These are phyloP conservation scores for Candida silvicultrix DNA, from an alignment of 805 yeast genomes.

Conservation along the genomic window DNA sequence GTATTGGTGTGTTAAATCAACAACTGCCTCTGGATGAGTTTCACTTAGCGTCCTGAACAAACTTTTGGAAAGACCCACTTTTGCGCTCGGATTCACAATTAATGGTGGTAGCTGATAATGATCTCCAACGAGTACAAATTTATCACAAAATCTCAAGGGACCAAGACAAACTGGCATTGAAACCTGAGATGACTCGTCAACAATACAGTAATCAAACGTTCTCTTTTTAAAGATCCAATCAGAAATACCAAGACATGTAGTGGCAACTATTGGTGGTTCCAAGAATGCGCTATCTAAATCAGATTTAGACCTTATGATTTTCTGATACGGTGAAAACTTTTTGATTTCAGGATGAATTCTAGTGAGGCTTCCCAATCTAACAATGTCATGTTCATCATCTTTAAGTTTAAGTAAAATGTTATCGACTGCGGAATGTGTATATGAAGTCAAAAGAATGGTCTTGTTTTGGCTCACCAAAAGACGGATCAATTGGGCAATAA, in stretches of 20 bases:
- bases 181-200: slow-evolving; percentile 96
- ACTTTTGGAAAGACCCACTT: slow-evolving; percentile 56
- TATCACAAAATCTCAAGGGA: slow-evolving; percentile 71
- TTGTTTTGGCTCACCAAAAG: slow-evolving; percentile 54
- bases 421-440: slow-evolving; percentile 95
- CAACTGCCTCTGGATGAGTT: slow-evolving; percentile 66
- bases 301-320: slow-evolving; percentile 31
- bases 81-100: slow-evolving; percentile 64
- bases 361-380: slow-evolving; percentile 60
- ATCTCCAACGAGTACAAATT: slow-evolving; percentile 92
- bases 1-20: slow-evolving; percentile 75
- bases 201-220: slow-evolving; percentile 83
- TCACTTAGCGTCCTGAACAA: slow-evolving; percentile 73
- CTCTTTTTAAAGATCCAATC: slow-evolving; percentile 52
- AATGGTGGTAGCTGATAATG: slow-evolving; percentile 91
- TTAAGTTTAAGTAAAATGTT: slow-evolving; percentile 76
- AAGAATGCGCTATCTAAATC: slow-evolving; percentile 43
- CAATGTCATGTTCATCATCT: slow-evolving; percentile 38
- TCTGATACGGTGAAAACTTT: slow-evolving; percentile 42
- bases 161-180: slow-evolving; percentile 90
- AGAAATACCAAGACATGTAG: slow-evolving; percentile 76
- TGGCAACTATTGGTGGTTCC: slow-evolving; percentile 71
- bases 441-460: slow-evolving; percentile 72
- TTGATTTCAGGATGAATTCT: slow-evolving; percentile 59
- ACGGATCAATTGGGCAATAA: slow-evolving; percentile 70